A percentile compares a stretch with the other conserved stretches of the same genome.
These are phyloP conservation scores for Xylaria sp. DNA, from an alignment of 2,329 filamentous ascomycete genomes.

Conservation along the genomic window DNA sequence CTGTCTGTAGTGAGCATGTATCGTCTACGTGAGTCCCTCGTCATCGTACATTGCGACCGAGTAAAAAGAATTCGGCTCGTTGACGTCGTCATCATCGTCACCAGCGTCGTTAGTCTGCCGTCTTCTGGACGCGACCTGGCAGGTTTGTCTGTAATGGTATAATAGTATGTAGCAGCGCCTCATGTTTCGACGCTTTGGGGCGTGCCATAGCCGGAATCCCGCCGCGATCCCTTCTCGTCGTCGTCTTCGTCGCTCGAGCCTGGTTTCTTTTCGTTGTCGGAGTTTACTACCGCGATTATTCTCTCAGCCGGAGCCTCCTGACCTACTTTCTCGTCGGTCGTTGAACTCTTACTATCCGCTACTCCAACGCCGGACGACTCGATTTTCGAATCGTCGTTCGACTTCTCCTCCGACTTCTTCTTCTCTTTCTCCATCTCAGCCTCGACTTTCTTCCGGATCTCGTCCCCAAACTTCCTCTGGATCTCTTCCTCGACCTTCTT, in stretches of 20 bases:
- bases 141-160: background rate
- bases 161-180: conserved; percentile 5
- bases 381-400: background rate
- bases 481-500: conserved; percentile 33
- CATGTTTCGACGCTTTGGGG: conserved; percentile 43
- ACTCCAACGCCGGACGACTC: background rate
- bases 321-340: conserved; percentile 11
- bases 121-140: background rate
- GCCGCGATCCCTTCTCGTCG: conserved; percentile 13
- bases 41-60: background rate
- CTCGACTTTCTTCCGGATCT: conserved; percentile 34
- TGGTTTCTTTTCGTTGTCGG: conserved; percentile 27
- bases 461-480: conserved; percentile 28
- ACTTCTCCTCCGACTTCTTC: conserved; percentile 14
- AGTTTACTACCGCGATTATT: conserved; percentile 19
- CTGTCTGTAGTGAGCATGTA: background rate
- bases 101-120: background rate
- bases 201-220: conserved; percentile 46
- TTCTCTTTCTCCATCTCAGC: conserved; percentile 32
- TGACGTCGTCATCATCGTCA: background rate
- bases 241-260: conserved; percentile 21
- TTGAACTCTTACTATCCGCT: conserved; percentile 12
- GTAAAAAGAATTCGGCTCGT: background rate
- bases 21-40: background rate
- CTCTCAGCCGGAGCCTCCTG: background rate